A percentile compares a stretch with the other conserved stretches of the same genome.
These are phyloP conservation scores for Mallotus japonicus DNA, from an alignment of 441 rosid genomes.

Conservation along the genomic window DNA sequence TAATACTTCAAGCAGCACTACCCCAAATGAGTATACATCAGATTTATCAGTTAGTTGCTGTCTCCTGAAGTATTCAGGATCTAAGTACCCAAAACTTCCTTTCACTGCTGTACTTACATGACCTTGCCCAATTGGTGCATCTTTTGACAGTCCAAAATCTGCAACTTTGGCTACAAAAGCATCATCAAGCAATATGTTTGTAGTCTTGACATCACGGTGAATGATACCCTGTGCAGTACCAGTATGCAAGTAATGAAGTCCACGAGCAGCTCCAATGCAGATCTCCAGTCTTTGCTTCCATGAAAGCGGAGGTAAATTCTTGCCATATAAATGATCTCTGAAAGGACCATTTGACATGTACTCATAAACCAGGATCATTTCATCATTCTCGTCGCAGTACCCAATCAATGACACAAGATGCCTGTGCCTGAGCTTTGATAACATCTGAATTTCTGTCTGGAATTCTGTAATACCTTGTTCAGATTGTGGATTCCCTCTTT, in stretches of 20 bases:
- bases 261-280: constrained; percentile 74
- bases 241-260: constrained; percentile 83
- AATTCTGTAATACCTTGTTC: constrained; percentile 89
- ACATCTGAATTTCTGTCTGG: constrained; percentile 87
- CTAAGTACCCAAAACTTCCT: constrained; percentile 83
- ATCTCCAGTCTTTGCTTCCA: constrained; percentile 92
- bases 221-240: constrained; percentile 91
- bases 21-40: constrained; percentile 90
- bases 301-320: constrained; percentile 53
- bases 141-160: constrained; percentile 86
- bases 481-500: constrained; percentile 91
- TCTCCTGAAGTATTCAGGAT: constrained; percentile 80
- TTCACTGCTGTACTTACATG: constrained; percentile 89
- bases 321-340: constrained; percentile 80
- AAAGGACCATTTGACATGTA: constrained; percentile 89
- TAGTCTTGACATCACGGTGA: constrained; percentile 81
- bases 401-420: constrained; percentile 91
- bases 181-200: constrained; percentile 81
- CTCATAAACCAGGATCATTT: constrained; percentile 91
- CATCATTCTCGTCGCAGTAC: constrained; percentile 74
- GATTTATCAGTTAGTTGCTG: constrained; percentile 81
- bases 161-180: constrained; percentile 84
- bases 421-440: constrained; percentile 85
- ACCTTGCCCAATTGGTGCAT: constrained; percentile 68
- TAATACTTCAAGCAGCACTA: constrained; percentile 71